These are phyloP conservation scores for Aspergillus sclerotiicarbonarius DNA, from an alignment of 495 filamentous ascomycete genomes.

Conservation along the genomic window DNA sequence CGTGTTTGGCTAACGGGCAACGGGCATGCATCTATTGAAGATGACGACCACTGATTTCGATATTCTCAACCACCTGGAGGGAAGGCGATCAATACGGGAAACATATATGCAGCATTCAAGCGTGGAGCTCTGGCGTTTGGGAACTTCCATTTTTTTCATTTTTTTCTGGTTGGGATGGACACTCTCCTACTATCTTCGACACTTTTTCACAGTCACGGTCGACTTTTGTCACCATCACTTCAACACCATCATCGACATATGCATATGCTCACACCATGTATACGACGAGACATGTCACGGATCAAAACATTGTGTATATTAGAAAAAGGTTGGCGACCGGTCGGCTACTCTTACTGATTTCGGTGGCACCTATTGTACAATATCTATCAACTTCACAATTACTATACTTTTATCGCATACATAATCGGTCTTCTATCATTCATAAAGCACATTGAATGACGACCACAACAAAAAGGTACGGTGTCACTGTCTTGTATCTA, in stretches of 20 bases:
- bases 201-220: constrained; percentile 10
- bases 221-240: constrained; percentile 11
- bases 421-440: too few relatives aligned
- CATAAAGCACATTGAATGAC: too few relatives aligned
- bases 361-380: constrained; percentile 23
- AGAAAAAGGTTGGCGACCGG: constrained; percentile 10
- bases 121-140: constrained; percentile 38
- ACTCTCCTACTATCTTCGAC: constrained; percentile 25
- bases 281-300: constrained; percentile 15
- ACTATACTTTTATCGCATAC: not conserved
- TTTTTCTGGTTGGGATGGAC: constrained; percentile 19
- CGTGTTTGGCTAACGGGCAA: constrained; percentile 44
- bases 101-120: constrained; percentile 25
- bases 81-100: not conserved
- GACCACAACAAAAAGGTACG: too few relatives aligned
- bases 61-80: not conserved
- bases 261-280: constrained; percentile 13
- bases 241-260: not conserved
- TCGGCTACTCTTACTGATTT: constrained; percentile 11
- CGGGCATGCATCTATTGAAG: constrained; percentile 23
- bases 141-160: constrained; percentile 10
- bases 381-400: constrained; percentile 17
- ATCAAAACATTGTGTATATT: constrained; percentile 28
- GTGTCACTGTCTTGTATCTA: too few relatives aligned
- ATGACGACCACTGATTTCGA: constrained; percentile 30